These are phyloP conservation scores for Fusarium citri DNA, from an alignment of 2,329 filamentous ascomycete species.

Conservation along the genomic window DNA sequence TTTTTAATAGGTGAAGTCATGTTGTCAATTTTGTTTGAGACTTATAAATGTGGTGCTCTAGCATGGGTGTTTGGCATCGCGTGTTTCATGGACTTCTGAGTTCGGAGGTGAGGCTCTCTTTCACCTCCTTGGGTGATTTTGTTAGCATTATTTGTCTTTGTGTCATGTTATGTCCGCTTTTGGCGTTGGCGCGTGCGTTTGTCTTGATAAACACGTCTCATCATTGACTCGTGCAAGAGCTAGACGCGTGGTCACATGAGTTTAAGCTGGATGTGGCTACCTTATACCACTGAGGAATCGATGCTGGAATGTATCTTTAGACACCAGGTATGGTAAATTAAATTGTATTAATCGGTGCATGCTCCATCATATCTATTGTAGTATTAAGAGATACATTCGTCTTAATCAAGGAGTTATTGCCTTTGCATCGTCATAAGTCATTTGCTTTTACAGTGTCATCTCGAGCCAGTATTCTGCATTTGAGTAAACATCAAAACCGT, in stretches of 20 bases:
- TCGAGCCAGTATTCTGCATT: no score
- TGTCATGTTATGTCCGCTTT: constrained; percentile 29
- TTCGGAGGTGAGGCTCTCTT: background rate
- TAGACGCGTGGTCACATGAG: constrained; percentile 47
- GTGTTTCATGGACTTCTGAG: background rate
- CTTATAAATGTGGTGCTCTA: background rate
- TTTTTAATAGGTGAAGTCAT: constrained; percentile 39
- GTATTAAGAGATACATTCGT: no score
- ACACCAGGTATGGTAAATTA: no score
- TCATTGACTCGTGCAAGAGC: constrained; percentile 28
- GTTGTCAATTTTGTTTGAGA: background rate
- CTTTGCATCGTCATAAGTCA: background rate
- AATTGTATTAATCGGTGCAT: background rate
- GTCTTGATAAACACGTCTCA: constrained; percentile 24
- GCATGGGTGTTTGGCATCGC: background rate
- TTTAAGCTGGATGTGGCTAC: background rate
- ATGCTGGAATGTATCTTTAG: background rate
- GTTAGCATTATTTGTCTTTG: constrained; percentile 22
- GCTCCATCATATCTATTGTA: no score
- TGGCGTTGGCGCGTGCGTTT: constrained; percentile 39
- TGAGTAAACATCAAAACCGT: no score
- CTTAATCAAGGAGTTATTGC: no score
- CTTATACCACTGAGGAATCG: background rate
- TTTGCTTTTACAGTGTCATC: accelerated
- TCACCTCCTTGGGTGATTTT: background rate